A percentile compares a stretch with the other conserved stretches of the same genome.
phyloP scores from a whole-genome alignment of 2,329 filamentous ascomycete species.

The Byssothecium circinans region DNA sequence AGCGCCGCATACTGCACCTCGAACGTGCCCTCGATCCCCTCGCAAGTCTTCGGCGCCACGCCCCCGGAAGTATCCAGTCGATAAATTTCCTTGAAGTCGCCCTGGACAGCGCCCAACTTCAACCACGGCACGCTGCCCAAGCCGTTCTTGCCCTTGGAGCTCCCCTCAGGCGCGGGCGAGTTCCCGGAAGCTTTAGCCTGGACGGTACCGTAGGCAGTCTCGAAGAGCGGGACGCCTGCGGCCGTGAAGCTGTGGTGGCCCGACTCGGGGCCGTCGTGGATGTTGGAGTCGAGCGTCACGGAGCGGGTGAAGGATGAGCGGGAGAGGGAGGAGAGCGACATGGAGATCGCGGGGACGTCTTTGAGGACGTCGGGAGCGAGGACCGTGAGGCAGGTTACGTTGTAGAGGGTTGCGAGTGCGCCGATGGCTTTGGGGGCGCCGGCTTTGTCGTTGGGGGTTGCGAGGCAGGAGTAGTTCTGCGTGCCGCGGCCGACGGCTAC shows the following conservation, averaged over 20 bases:
- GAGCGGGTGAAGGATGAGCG: no score
- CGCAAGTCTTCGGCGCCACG: constrained; percentile 71
- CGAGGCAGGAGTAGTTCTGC: constrained; percentile 88
- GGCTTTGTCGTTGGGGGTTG: constrained; percentile 51
- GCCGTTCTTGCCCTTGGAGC: constrained; percentile 59
- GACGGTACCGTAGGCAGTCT: constrained; percentile 62
- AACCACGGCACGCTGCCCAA: constrained; percentile 77
- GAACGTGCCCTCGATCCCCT: constrained; percentile 64
- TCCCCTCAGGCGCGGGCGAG: constrained; percentile 63
- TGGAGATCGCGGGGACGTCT: constrained; percentile 66
- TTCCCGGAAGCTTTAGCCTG: constrained; percentile 65
- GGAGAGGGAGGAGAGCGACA: constrained; percentile 48
- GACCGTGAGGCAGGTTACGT: constrained; percentile 77
- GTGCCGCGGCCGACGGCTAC: constrained; percentile 86
- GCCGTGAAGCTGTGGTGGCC: constrained; percentile 83
- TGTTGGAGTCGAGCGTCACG: constrained; percentile 40
- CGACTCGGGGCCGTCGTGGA: constrained; percentile 63
- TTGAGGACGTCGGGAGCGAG: constrained; percentile 67
- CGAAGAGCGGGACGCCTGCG: constrained; percentile 74
- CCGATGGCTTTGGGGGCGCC: constrained; percentile 67
- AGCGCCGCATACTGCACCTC: constrained; percentile 79
- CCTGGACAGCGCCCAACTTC: constrained; percentile 58
- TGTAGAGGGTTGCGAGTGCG: constrained; percentile 83
- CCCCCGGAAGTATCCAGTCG: constrained; percentile 84
- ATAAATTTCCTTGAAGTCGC: constrained; percentile 72